Evolutionary conservation across 257 asterid species (phyloP).

Genomic region (Penstemon newberryi): DNA sequence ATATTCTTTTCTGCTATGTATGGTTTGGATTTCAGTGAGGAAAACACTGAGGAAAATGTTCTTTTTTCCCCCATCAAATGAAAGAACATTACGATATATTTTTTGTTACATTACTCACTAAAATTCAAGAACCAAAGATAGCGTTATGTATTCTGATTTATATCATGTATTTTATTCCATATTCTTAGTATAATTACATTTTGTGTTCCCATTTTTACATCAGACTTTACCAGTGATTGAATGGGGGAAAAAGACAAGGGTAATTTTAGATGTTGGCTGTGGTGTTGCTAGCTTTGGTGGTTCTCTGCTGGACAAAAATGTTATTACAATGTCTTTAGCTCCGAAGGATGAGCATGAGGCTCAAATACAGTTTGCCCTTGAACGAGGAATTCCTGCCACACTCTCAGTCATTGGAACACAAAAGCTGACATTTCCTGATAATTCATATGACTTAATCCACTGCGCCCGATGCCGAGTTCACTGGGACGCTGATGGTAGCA

Average conservation of each 20-base stretch:
- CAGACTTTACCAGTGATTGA: conserved; percentile 66
- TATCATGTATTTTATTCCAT: too few species aligned
- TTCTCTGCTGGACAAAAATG: conserved; percentile 71
- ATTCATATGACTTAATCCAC: conserved; percentile 78
- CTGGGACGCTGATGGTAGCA: conserved; percentile 89
- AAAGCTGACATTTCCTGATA: conserved; percentile 77
- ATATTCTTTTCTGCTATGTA: too few species aligned
- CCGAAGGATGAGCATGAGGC: conserved; percentile 99
- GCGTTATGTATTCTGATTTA: too few species aligned
- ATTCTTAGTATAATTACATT: too few species aligned
- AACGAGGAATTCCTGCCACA: conserved; percentile 89
- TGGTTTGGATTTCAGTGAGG: too few species aligned
- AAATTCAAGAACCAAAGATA: too few species aligned
- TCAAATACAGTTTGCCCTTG: conserved; percentile 97
- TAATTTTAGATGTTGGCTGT: conserved; percentile 89
- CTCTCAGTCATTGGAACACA: conserved; percentile 92
- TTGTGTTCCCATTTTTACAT: background rate
- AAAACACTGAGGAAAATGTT: too few species aligned
- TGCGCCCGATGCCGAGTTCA: conserved; percentile 98
- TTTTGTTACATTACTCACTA: too few species aligned
- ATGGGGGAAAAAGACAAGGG: conserved; percentile 88
- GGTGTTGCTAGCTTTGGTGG: conserved; percentile 99
- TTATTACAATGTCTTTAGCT: conserved; percentile 89
- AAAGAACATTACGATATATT: too few species aligned
- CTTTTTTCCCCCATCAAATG: too few species aligned